These are phyloP conservation scores for Helicostylum pulchrum DNA, from an alignment of 192 early-diverging fungal species.

Conservation along the genomic window DNA sequence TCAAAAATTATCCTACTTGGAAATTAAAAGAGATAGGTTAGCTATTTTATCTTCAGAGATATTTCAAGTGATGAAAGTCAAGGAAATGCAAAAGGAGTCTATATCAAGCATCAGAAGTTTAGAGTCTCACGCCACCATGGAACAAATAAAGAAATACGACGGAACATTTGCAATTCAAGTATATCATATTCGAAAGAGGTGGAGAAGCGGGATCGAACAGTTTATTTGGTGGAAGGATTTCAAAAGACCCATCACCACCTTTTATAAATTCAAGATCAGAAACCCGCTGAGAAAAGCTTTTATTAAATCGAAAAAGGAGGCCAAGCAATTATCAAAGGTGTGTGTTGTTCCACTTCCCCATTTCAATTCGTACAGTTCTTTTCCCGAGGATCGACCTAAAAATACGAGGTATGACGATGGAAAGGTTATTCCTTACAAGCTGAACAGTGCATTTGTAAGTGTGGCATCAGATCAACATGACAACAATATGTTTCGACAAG, in stretches of 20 bases:
- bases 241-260: no score
- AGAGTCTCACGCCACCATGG: neutral
- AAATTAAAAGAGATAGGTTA: neutral
- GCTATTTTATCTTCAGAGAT: slow-evolving; percentile 1
- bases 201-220: no score
- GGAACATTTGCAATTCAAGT: neutral
- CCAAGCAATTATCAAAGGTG: neutral
- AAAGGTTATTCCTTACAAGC: neutral
- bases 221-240: no score
- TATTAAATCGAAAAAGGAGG: no score
- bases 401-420: neutral
- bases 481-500: slow-evolving; percentile 9
- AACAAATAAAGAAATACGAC: no score
- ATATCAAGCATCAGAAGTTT: slow-evolving; percentile 6
- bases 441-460: neutral
- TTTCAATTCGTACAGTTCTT: slow-evolving; percentile 1
- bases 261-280: no score
- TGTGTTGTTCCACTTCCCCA: slow-evolving; percentile 13
- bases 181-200: neutral
- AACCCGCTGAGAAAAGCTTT: no score
- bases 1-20: slow-evolving; percentile 8
- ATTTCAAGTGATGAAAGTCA: neutral
- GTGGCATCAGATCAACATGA: neutral
- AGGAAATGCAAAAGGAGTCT: slow-evolving; percentile 1
- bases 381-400: neutral